phyloP scores from a whole-genome alignment of 2,329 filamentous ascomycete species.

The Cercospora brassicicola region DNA sequence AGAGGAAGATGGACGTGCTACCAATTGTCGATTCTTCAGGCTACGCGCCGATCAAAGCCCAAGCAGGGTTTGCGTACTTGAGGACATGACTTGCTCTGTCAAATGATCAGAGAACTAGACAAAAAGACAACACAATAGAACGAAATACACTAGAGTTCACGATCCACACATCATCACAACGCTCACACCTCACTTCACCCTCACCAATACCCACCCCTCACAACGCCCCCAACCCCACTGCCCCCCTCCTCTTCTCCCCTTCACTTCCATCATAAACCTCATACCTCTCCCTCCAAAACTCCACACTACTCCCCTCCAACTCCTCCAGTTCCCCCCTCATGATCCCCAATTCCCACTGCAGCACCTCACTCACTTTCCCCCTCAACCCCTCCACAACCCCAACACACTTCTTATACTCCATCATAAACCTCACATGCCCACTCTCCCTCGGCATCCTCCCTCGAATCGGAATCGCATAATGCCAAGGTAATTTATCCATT shows the following conservation, averaged over 20 bases:
- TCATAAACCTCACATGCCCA: neutral
- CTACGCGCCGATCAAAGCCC: constrained; percentile 31
- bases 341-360: constrained; percentile 27
- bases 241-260: neutral
- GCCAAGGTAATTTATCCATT: constrained; percentile 32
- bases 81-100: neutral
- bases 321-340: constrained; percentile 24
- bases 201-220: neutral
- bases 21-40: constrained; percentile 35
- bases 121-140: neutral
- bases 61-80: constrained; percentile 35
- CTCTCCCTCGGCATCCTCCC: neutral
- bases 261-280: no score
- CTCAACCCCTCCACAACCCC: neutral
- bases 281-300: neutral
- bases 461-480: constrained; percentile 22
- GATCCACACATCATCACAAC: neutral
- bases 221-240: neutral
- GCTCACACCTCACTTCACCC: neutral
- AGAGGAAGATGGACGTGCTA: constrained; percentile 33
- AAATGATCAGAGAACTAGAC: neutral
- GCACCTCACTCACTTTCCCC: constrained; percentile 21
- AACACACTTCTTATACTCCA: constrained; percentile 1
- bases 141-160: neutral
- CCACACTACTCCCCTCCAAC: neutral